Conservation (phyloP, 768 basidiomycete genomes). For the Trametes punicea region DNA sequence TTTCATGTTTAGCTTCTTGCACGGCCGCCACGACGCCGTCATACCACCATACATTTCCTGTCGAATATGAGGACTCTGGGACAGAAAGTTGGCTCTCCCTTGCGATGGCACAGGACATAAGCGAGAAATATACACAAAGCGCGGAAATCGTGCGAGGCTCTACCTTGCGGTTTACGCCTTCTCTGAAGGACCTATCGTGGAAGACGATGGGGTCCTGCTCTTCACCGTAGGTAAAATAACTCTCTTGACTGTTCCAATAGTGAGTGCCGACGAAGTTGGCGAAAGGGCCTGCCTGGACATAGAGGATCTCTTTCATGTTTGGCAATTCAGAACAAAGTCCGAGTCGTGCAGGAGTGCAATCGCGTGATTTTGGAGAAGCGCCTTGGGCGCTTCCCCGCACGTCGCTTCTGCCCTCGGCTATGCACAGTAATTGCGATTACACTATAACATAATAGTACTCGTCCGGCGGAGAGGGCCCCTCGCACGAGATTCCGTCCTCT, state of each 20-base stretch:
- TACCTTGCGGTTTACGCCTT: slow-evolving; percentile 52
- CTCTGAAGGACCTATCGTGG: slow-evolving; percentile 63
- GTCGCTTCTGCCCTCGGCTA: too few relatives aligned
- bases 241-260: slow-evolving; percentile 81
- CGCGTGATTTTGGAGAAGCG: slow-evolving; percentile 12
- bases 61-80: slow-evolving; percentile 70
- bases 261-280: slow-evolving; percentile 73
- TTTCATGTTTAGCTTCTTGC: not conserved
- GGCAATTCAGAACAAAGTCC: not conserved
- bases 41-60: slow-evolving; percentile 50
- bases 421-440: too few relatives aligned
- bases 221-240: slow-evolving; percentile 54
- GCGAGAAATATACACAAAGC: slow-evolving; percentile 1
- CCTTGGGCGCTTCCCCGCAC: slow-evolving; percentile 8
- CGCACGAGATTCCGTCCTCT: too few relatives aligned
- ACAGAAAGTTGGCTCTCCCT: slow-evolving; percentile 49
- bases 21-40: not conserved
- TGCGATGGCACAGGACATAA: not conserved
- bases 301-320: slow-evolving; percentile 72
- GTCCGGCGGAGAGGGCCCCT: too few relatives aligned
- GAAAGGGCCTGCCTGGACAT: slow-evolving; percentile 67
- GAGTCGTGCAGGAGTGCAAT: not conserved
- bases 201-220: slow-evolving; percentile 43
- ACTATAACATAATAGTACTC: too few relatives aligned
- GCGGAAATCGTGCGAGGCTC: not conserved